phyloP scores from a whole-genome alignment of 2,329 filamentous ascomycete species.

The Alternaria dauci region DNA sequence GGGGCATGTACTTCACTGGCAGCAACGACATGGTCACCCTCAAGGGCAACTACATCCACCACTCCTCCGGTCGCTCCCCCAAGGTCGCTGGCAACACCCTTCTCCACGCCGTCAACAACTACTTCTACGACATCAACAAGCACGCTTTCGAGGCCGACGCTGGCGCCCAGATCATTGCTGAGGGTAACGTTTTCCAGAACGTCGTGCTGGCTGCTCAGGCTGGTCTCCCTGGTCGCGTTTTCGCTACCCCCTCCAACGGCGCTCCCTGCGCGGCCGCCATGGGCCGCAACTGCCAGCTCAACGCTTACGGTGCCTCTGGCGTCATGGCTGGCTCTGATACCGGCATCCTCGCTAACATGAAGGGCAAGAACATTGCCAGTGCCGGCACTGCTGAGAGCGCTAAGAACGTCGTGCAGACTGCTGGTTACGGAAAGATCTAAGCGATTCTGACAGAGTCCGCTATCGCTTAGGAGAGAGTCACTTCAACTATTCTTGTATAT shows the following conservation, averaged over 20 bases:
- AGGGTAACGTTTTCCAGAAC: constrained; percentile 68
- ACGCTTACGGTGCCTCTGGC: constrained; percentile 49
- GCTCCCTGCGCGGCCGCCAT: constrained; percentile 56
- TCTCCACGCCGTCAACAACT: constrained; percentile 70
- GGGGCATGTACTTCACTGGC: constrained; percentile 67
- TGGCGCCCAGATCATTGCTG: constrained; percentile 58
- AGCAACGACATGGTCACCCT: constrained; percentile 65
- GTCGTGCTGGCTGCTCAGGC: constrained; percentile 54
- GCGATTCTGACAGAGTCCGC: not conserved
- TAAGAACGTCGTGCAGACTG: constrained; percentile 32
- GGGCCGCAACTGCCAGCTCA: constrained; percentile 61
- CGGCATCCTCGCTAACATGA: constrained; percentile 60
- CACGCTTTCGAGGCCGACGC: constrained; percentile 65
- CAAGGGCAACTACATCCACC: constrained; percentile 69
- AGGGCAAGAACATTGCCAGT: constrained; percentile 62
- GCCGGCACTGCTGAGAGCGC: constrained; percentile 39
- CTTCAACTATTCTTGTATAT: constrained; percentile 6
- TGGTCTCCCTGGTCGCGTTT: constrained; percentile 54
- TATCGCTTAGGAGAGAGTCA: not conserved
- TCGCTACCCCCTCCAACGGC: constrained; percentile 51
- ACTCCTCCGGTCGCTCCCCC: constrained; percentile 65
- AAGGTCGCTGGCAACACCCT: constrained; percentile 66
- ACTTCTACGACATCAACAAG: constrained; percentile 63
- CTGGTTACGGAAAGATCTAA: constrained; percentile 39
- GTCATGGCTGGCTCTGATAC: constrained; percentile 51